Evolutionary conservation across 2,329 filamentous ascomycete genomes (phyloP).

Genomic region (Phaeosphaeria sp.): DNA sequence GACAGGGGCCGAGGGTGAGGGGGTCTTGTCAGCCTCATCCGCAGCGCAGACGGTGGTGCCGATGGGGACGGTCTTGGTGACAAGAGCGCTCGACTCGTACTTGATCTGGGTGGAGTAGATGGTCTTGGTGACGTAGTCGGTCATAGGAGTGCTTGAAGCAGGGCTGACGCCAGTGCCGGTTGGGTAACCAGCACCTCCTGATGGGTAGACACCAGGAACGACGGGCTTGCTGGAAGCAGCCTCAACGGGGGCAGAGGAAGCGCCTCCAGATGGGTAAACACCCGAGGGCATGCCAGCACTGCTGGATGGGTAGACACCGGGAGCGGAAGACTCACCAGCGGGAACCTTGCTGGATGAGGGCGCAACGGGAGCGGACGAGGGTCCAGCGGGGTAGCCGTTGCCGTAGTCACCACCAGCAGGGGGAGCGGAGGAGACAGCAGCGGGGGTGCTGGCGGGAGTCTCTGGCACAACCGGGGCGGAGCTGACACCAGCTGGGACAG

Average conservation of each 20-base stretch:
- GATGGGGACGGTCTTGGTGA: slow-evolving; percentile 50
- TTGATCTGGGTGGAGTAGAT: slow-evolving; percentile 53
- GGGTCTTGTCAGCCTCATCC: slow-evolving; percentile 20
- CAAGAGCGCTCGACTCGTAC: slow-evolving; percentile 45
- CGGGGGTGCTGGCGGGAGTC: neutral
- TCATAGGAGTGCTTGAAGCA: slow-evolving; percentile 46
- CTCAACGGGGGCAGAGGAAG: neutral
- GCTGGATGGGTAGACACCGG: slow-evolving; percentile 1
- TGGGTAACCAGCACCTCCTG: slow-evolving; percentile 18
- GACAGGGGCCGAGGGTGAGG: slow-evolving; percentile 16
- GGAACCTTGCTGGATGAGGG: neutral
- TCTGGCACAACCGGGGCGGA: neutral
- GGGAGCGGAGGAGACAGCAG: neutral
- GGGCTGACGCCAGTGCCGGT: slow-evolving; percentile 40
- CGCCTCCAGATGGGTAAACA: slow-evolving; percentile 1
- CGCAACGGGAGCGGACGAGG: slow-evolving; percentile 7
- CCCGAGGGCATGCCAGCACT: slow-evolving; percentile 21
- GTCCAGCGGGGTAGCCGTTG: slow-evolving; percentile 15
- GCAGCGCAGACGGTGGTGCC: slow-evolving; percentile 54
- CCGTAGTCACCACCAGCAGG: slow-evolving; percentile 15
- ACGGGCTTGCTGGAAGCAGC: slow-evolving; percentile 9
- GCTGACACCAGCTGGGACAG: neutral
- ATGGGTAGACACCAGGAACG: slow-evolving; percentile 8
- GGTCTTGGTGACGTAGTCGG: slow-evolving; percentile 47
- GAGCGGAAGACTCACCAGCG: slow-evolving; percentile 13